These are phyloP conservation scores for Citrus australasica DNA, from an alignment of 345 rosid species.

Conservation along the genomic window DNA sequence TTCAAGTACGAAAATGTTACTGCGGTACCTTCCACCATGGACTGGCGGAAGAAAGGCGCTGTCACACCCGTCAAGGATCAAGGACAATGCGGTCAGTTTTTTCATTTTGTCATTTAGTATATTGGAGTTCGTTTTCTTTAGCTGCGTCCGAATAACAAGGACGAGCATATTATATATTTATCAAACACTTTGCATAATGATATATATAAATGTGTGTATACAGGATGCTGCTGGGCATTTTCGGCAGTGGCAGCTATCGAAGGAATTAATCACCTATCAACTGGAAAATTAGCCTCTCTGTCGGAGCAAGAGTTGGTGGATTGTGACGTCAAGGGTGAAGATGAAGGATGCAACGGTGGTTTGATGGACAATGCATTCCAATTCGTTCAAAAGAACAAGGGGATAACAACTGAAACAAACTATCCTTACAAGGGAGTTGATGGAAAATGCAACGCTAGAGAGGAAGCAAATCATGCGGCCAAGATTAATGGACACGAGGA, in stretches of 20 bases:
- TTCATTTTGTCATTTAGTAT: no score
- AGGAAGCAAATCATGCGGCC: no score
- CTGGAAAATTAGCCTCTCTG: slow-evolving; percentile 29
- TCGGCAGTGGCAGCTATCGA: slow-evolving; percentile 51
- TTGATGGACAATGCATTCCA: slow-evolving; percentile 35
- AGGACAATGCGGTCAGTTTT: slow-evolving; percentile 43
- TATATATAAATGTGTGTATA: not conserved
- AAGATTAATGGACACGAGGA: no score
- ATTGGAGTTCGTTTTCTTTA: no score
- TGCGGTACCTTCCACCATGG: slow-evolving; percentile 31
- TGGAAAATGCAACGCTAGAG: not conserved
- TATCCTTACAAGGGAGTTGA: slow-evolving; percentile 33
- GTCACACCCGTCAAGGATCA: slow-evolving; percentile 54
- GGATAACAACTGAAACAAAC: slow-evolving; percentile 20
- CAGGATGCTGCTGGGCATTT: slow-evolving; percentile 54
- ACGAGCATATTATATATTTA: no score
- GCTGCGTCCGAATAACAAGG: no score
- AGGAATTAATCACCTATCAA: slow-evolving; percentile 28
- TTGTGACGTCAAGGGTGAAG: slow-evolving; percentile 31
- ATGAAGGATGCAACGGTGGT: slow-evolving; percentile 43
- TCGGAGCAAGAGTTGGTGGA: slow-evolving; percentile 47
- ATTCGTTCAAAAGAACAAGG: slow-evolving; percentile 22
- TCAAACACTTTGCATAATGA: not conserved
- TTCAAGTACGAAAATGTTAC: slow-evolving; percentile 37
- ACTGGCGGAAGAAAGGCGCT: slow-evolving; percentile 58